Percentiles rank a stretch among this genome's conserved stretches.
Conservation (phyloP, 1,139 yeast genomes). For the Arxiozyma telluris region DNA sequence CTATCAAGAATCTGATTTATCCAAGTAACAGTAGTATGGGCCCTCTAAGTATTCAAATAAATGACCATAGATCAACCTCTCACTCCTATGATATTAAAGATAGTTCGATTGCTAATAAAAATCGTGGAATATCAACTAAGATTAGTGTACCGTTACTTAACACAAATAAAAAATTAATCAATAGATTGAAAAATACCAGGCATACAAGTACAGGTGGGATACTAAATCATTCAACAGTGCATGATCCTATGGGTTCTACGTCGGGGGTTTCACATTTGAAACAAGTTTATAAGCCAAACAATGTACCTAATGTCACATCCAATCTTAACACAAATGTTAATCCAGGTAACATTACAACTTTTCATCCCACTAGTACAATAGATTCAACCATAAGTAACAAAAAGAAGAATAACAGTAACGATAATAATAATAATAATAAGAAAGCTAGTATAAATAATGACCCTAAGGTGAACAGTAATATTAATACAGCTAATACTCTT, state of each 20-base stretch:
- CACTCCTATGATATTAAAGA: slow-evolving; percentile 4
- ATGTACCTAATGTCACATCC: slow-evolving; percentile 1
- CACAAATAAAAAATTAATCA: slow-evolving; percentile 24
- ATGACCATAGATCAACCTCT: slow-evolving; percentile 6
- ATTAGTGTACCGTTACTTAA: slow-evolving; percentile 29
- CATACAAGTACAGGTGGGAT: slow-evolving; percentile 30
- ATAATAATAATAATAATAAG: background rate
- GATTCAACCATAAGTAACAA: background rate
- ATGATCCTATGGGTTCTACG: background rate
- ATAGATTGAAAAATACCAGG: slow-evolving; percentile 26
- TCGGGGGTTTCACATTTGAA: slow-evolving; percentile 1
- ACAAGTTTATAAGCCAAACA: background rate
- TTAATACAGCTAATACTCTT: background rate
- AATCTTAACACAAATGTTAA: slow-evolving; percentile 8
- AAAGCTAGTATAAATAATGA: background rate
- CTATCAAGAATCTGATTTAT: slow-evolving; percentile 31
- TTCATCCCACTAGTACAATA: background rate
- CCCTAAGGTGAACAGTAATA: too few species aligned
- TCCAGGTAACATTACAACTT: slow-evolving; percentile 7
- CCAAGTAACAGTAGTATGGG: slow-evolving; percentile 14
- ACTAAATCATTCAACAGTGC: slow-evolving; percentile 8
- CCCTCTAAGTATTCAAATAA: background rate
- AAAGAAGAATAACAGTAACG: background rate
- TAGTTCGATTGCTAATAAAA: background rate
- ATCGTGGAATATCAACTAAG: slow-evolving; percentile 25